Evolutionary conservation across 1,284 basidiomycete species (phyloP).

Genomic region (Marasmius sp.): DNA sequence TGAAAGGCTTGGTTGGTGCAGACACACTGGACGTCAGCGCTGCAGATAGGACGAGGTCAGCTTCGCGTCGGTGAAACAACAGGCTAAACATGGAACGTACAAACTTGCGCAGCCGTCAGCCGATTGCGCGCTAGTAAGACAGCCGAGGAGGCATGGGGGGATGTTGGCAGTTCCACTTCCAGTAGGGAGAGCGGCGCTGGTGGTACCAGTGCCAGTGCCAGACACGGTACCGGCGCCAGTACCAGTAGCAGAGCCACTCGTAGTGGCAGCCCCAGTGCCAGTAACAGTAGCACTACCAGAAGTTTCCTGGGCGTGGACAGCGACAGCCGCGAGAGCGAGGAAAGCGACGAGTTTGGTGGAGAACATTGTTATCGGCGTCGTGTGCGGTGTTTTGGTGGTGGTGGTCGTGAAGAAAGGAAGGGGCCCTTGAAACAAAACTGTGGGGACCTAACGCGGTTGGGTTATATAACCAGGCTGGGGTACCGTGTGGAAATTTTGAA

Average conservation of each 20-base stretch:
- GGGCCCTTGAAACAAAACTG: background rate
- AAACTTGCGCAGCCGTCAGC: background rate
- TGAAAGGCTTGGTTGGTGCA: constrained; percentile 1
- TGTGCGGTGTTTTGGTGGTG: background rate
- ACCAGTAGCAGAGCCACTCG: background rate
- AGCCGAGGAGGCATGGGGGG: background rate
- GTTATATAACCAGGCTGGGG: background rate
- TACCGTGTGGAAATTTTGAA: background rate
- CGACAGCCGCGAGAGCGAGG: background rate
- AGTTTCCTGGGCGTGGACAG: background rate
- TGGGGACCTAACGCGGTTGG: background rate
- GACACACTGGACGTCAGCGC: background rate
- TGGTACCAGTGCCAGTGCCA: no score
- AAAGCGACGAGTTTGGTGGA: background rate
- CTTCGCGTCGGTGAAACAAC: background rate
- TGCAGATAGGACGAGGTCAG: background rate
- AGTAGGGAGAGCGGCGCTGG: no score
- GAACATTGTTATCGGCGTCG: background rate
- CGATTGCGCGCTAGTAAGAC: background rate
- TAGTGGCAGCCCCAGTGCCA: background rate
- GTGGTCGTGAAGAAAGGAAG: background rate
- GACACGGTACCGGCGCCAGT: background rate
- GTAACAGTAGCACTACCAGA: background rate
- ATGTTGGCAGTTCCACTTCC: background rate
- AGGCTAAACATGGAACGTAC: background rate